These are phyloP conservation scores for Phytophthora foliorum DNA, from an alignment of 352 stramenopile genomes.

Conservation along the genomic window DNA sequence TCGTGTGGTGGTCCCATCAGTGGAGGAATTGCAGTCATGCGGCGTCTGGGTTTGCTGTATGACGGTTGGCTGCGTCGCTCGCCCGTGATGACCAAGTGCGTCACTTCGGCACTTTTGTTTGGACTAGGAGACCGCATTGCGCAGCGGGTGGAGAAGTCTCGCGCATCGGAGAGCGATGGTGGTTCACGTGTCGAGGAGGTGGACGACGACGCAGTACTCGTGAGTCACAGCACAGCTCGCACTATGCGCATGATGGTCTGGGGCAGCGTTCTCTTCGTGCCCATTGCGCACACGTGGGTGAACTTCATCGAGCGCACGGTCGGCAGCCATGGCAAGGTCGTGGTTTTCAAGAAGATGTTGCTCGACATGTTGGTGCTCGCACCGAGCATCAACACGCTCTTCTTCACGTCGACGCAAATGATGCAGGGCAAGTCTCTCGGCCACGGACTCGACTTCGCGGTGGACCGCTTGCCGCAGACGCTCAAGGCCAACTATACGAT, in stretches of 20 bases:
- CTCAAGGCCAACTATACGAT: conserved; percentile 55
- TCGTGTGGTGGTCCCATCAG: conserved; percentile 24
- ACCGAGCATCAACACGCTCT: conserved; percentile 46
- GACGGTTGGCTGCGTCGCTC: conserved; percentile 50
- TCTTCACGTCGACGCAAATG: conserved; percentile 54
- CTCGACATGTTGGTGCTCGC: conserved; percentile 50
- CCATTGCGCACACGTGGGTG: conserved; percentile 89
- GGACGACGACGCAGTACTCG: conserved; percentile 17
- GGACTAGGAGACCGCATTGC: conserved; percentile 62
- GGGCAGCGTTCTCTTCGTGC: conserved; percentile 83
- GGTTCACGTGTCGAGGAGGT: conserved; percentile 1
- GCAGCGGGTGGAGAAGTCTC: conserved; percentile 47
- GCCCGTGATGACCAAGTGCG: conserved; percentile 64
- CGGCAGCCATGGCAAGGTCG: conserved; percentile 37
- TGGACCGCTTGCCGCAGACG: conserved; percentile 43
- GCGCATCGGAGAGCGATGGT: conserved; percentile 4
- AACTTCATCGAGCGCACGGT: conserved; percentile 71
- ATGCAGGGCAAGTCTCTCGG: conserved; percentile 37
- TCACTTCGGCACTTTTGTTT: conserved; percentile 67
- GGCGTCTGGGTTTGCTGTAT: conserved; percentile 47
- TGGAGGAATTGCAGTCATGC: conserved; percentile 33
- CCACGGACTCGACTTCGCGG: conserved; percentile 39
- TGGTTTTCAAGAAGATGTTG: conserved; percentile 54
- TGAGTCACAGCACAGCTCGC: conserved; percentile 40
- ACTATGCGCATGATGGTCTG: conserved; percentile 87